phyloP scores from a whole-genome alignment of 2,329 filamentous ascomycete genomes.

The Sarocladium strictum region DNA sequence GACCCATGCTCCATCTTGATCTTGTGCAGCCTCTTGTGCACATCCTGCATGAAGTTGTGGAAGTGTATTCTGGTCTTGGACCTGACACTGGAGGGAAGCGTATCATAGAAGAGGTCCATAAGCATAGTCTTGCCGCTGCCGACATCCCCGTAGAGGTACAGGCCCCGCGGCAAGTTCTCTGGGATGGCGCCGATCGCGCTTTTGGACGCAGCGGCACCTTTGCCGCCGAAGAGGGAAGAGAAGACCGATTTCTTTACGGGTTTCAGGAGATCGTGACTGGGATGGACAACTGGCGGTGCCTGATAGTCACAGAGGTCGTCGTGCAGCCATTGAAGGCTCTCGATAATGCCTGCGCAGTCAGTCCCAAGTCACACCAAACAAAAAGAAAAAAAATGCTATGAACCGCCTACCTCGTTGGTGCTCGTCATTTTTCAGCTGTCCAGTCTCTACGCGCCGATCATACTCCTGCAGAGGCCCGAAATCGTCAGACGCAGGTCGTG shows the following conservation, averaged over 20 bases:
- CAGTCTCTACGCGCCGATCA: constrained; percentile 68
- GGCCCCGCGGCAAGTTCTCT: constrained; percentile 70
- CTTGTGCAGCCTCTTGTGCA: constrained; percentile 83
- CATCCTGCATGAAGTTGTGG: constrained; percentile 99
- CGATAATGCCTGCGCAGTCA: constrained; percentile 65
- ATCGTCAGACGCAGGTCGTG: constrained; percentile 19
- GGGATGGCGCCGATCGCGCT: constrained; percentile 51
- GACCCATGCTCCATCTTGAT: constrained; percentile 86
- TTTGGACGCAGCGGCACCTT: constrained; percentile 28
- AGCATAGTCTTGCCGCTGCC: constrained; percentile 99
- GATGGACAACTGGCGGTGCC: constrained; percentile 69
- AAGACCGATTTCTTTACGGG: constrained; percentile 49
- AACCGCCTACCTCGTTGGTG: constrained; percentile 77
- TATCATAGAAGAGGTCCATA: constrained; percentile 98
- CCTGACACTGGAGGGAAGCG: constrained; percentile 70
- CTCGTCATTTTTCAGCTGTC: constrained; percentile 75
- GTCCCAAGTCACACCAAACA: not conserved
- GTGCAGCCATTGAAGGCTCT: constrained; percentile 83
- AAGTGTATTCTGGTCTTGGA: constrained; percentile 94
- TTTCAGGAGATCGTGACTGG: constrained; percentile 65
- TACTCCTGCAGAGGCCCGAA: constrained; percentile 83
- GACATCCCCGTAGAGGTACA: constrained; percentile 96
- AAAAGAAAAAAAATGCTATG: not conserved
- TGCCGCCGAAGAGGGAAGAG: constrained; percentile 53
- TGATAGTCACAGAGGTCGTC: constrained; percentile 71